Evolutionary conservation across 2,329 filamentous ascomycete genomes (phyloP), one percentile per base, ranked within the genome.

Genomic region (Neofusicoccum sp.): DNA sequence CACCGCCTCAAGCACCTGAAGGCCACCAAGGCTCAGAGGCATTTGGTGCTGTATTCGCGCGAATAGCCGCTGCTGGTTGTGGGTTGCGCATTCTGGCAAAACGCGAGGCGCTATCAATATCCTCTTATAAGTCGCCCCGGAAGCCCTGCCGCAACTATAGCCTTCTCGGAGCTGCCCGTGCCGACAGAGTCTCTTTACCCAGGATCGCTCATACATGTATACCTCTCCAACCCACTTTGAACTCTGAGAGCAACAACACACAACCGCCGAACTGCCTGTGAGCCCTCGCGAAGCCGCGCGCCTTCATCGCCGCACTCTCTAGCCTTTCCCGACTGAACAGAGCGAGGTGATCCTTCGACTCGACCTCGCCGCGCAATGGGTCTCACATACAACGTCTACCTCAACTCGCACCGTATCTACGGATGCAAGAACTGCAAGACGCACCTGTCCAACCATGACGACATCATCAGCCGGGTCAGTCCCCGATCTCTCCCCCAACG

Each of bases 371-470:
- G 8, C 62, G 33, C 48, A 33, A 96, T 96, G 92, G 92, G 92
- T 67, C 87, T 97, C 68, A 82, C 88, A 63, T 96, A 96, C 82
- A 96, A 96, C 78, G 87, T 90, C 63, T 97, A 96, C 76, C 87
- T 96, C 66, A 90, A 87, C 75, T 89, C 89, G 72, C 85, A 82
- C 77, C 90, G 90, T 77, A 93, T 97, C 73, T 96, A 95, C 75
- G 92, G 91, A 66, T 97, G 75, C 85, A 93, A 93, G 80, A 85
- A 84, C 70, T 99, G 95, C 86, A 97, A 97, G 77, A 91, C 95
- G 6, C 95, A 99, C 73, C 86, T 99, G 16, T 89, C 93, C 33
- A 95, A 96, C 74, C 91, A 96, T 69, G 92, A 98, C 68, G 92
- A 97, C 71, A 97, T 99, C 66, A 92, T 98, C 65, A 96, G 91